Evolutionary conservation across 345 rosid species (phyloP), one percentile per base, ranked within the genome.

Genomic region (Corchorus capsularis): DNA sequence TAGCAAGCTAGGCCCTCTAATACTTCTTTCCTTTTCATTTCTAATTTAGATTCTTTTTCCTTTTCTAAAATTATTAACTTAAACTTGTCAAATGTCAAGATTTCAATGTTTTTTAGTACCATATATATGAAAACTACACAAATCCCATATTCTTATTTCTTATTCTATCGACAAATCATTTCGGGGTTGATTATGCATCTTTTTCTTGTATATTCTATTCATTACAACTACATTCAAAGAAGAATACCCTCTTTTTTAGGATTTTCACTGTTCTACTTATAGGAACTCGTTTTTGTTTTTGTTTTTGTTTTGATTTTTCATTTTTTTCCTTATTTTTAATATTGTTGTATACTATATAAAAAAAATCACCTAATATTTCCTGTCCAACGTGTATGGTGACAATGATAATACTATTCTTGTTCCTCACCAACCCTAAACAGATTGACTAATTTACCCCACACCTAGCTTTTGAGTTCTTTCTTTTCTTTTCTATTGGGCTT

Each of bases 351-450:
- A n/a, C n/a, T n/a, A 27, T 39, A 39, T n/a, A 6, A 39, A 39
- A 39, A 39, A 39, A 39, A 3, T 13, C 46, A 69, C 60, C 60
- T 34, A 52, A 34, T 69, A 47, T 52, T 5, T 69, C 20, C 16
- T 53, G 46, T 70, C 61, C 62, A 70, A 70, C 35, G 47, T 52
- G 47, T 35, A 5, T n/a, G 73, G 61, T 70, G 72, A 70, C 73
- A 35, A n/a, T 53, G 53, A 35, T 70, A 7, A 34, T 17, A 53
- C 10, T 35, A 70, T 70, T 53, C 32, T 70, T 70, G 61, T 53
- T 70, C 73, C 73, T 70, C 73, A 70, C 61, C 73, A 53, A 70
- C 61, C 62, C 61, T 70, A 70, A 70, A 53, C 49, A 34, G n/a
- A 17, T 53, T 35, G 17, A 53, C 62, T 69, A 50, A 27, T 32